Base-by-base conservation (phyloP, 352 stramenopile species). In the Phytophthora pistaciae region DNA sequence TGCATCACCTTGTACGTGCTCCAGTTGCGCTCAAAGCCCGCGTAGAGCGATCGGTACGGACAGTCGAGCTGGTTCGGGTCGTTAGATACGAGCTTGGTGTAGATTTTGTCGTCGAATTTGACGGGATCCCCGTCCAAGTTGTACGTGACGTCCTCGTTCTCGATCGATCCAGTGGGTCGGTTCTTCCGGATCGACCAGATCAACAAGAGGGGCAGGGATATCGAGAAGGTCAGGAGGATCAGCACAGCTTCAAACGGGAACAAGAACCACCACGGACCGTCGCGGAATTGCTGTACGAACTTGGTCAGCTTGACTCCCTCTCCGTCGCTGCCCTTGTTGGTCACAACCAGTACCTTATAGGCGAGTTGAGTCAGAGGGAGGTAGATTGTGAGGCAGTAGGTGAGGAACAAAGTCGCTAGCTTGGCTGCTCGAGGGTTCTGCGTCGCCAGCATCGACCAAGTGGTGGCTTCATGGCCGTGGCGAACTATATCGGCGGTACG, bases 1-100 rank as follows among this genome's bases (percentile, higher is more conserved):
- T 53, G 46, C 46, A 29, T 53, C 46, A 53, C 46, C 10, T 53
- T 53, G 46, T 53, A 53, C 14, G 46, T 53, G 46, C 46, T 53
- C 20, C 46, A 53, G 16, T 53, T 53, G 4, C 46, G 46, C 46
- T 53, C 46, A 16, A 53, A 53, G 4, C 46, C 20, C 3, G 46
- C 46, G n/a, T 53, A 53, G n/a, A 53, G 46, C 20, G 46, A 53
- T 23, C 20, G 46, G 10, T 53, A 53, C 20, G 42, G 42, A 23
- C 42, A 49, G 9, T 49, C 42, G 18, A 49, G 42, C 18, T 49
- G 42, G 42, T 49, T 49, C 8, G 20, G 20, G 5, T 53, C 46
- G 8, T 25, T 53, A 18, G 46, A 53, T 5, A 53, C 14, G 20
- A 53, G 46, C 13, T 53, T 53, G 18, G 46, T 29, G 42, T 53